These are phyloP conservation scores for Vitis amurensis DNA, from an alignment of 164 flowering plant genomes.

Conservation along the genomic window DNA sequence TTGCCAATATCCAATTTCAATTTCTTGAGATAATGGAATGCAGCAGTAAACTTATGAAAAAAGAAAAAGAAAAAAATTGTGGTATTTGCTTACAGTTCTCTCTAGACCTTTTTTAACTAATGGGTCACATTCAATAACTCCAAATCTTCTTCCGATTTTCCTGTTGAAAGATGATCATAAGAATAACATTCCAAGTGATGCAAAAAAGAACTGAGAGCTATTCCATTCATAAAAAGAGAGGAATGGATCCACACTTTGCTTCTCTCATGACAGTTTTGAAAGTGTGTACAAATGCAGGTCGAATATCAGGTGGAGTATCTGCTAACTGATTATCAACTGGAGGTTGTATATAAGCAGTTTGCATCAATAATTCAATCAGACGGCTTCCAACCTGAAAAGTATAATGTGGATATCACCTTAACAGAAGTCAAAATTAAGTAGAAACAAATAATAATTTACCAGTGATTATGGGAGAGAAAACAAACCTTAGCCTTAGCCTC, in stretches of 20 bases:
- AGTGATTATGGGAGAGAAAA: neutral
- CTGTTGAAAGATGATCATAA: constrained; percentile 34
- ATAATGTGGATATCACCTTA: constrained; percentile 6
- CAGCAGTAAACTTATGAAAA: neutral
- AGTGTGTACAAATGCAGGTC: constrained; percentile 86
- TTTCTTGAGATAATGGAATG: neutral
- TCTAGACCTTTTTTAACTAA: constrained; percentile 65
- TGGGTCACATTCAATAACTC: constrained; percentile 64
- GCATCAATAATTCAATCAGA: constrained; percentile 71
- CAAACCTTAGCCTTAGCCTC: constrained; percentile 77
- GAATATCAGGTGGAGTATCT: constrained; percentile 76
- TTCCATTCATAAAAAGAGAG: neutral
- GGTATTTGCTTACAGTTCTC: constrained; percentile 42
- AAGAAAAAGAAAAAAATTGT: neutral
- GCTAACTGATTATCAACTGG: constrained; percentile 59
- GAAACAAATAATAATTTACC: neutral
- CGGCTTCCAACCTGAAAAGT: constrained; percentile 82
- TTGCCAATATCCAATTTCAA: neutral
- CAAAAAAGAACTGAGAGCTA: neutral
- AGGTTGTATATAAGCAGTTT: constrained; percentile 86
- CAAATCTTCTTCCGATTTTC: constrained; percentile 51
- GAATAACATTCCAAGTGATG: neutral
- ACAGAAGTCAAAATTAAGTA: neutral
- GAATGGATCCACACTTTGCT: constrained; percentile 33
- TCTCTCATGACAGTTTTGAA: constrained; percentile 44